Base-by-base conservation (phyloP, 2,329 filamentous ascomycete species). In the Hypoxylon sp. region DNA sequence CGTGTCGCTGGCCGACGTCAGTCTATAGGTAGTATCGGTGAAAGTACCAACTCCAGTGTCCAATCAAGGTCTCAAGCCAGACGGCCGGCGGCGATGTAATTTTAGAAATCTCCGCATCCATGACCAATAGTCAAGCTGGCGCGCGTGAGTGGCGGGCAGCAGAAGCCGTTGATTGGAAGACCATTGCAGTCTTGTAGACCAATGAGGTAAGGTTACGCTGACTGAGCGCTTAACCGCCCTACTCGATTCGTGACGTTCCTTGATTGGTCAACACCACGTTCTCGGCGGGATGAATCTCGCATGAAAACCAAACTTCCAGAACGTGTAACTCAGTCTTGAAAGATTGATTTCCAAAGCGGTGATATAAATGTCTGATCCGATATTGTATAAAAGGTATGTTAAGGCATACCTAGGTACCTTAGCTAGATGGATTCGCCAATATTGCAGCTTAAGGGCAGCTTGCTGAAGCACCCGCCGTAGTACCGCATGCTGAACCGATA, bases 221-320 rank as follows among this genome's bases (percentile, higher is more conserved):
- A 45, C 51, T 58, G 57, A 59, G 67, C 67, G 67, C 67, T 67
- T 69, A 69, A 51, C 53, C 58, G 55, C 52, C 55, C 51, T 63
- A 48, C 42, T 17, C 55, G 42, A 44, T 54, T 46, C 47, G 54
- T 46, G 51, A 58, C 25, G 38, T 36, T 55, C 51, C 47, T 47
- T 55, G 51, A 58, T 58, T 58, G 55, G 55, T 20, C 16, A n/a
- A 52, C n/a, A 15, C 35, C 16, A 13, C 12, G 34, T 52, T 43
- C 47, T 23, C 25, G 30, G 27, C 41, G 47, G 51, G 55, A 50
- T 50, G 35, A 31, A 46, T 54, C 30, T 45, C 36, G 47, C 47
- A 52, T 38, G 9, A 12, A 13, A 54, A 32, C 55, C 43, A 48
- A 30, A 55, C 38, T 55, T 55, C 51, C 51, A 55, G 55, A 52